Evolutionary conservation across 805 yeast genomes (phyloP).

Genomic region (Debaryomyces tyrocola): DNA sequence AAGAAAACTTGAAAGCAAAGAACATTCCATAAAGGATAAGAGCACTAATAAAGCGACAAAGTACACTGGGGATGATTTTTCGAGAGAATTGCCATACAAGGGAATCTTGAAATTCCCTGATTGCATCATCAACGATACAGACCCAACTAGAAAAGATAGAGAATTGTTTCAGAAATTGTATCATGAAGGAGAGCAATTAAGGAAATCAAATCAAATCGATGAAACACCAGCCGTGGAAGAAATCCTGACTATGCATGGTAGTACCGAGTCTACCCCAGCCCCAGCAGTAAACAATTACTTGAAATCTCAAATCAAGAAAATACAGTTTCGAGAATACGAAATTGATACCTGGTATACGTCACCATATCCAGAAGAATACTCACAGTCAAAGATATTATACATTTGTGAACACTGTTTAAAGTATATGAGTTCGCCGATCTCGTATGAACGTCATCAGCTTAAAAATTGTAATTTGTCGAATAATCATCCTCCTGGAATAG

Average conservation of each 20-base stretch:
- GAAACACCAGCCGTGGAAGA: conserved; percentile 14
- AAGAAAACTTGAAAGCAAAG: neutral
- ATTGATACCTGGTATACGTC: conserved; percentile 91
- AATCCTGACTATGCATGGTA: conserved; percentile 1
- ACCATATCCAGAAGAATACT: conserved; percentile 88
- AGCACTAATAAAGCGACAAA: neutral
- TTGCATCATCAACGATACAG: conserved; percentile 58
- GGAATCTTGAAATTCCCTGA: conserved; percentile 63
- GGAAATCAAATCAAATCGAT: conserved; percentile 20
- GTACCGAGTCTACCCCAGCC: conserved; percentile 5
- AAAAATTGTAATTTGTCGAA: conserved; percentile 61
- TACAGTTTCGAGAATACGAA: conserved; percentile 70
- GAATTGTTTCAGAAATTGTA: conserved; percentile 44
- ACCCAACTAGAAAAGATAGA: conserved; percentile 56
- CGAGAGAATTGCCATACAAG: conserved; percentile 62
- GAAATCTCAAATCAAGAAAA: conserved; percentile 49
- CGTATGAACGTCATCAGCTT: conserved; percentile 64
- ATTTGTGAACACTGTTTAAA: conserved; percentile 84
- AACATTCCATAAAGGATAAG: neutral
- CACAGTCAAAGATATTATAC: conserved; percentile 59
- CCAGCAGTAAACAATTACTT: conserved; percentile 6
- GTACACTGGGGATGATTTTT: conserved; percentile 6
- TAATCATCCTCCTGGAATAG: conserved; percentile 63
- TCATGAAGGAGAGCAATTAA: conserved; percentile 39
- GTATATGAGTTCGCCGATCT: conserved; percentile 70